Conservation (phyloP, 2,329 filamentous ascomycete genomes). For the Cladobotryum mycophilum region DNA sequence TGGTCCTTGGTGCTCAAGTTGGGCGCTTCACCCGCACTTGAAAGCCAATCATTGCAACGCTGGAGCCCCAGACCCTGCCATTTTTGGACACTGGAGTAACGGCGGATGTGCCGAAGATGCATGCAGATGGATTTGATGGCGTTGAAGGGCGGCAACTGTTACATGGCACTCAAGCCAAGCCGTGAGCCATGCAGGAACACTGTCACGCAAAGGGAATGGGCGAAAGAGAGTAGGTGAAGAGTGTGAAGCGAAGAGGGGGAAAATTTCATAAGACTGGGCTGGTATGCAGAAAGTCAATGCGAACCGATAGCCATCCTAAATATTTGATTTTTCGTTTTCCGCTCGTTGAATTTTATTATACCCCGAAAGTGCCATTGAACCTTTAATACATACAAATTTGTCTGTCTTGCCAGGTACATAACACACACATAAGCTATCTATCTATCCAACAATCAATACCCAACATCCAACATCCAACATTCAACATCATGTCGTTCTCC, state of each 20-base stretch:
- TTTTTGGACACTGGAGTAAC: constrained; percentile 6
- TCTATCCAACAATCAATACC: not conserved
- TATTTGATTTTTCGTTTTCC: too few relatives aligned
- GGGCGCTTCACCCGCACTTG: constrained; percentile 8
- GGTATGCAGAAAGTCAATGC: not conserved
- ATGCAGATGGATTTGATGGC: constrained; percentile 3
- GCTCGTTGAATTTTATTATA: not conserved
- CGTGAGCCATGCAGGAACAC: constrained; percentile 7
- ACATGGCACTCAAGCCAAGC: constrained; percentile 3
- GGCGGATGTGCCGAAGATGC: not conserved
- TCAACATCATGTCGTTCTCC: constrained; percentile 32
- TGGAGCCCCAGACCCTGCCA: not conserved
- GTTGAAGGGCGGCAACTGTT: constrained; percentile 10
- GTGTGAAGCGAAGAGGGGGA: not conserved
- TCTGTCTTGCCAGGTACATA: not conserved
- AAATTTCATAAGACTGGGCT: constrained; percentile 3
- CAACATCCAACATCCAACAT: not conserved
- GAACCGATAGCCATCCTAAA: too few relatives aligned
- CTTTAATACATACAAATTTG: not conserved
- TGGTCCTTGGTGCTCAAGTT: constrained; percentile 1
- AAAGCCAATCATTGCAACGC: constrained; percentile 9
- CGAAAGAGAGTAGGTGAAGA: not conserved
- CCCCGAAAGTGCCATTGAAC: not conserved
- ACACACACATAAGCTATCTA: not conserved
- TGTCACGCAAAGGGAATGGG: constrained; percentile 2